Evolutionary conservation across 2,329 filamentous ascomycete genomes (phyloP).

Genomic region (Paraphaeosphaeria sporulosa): DNA sequence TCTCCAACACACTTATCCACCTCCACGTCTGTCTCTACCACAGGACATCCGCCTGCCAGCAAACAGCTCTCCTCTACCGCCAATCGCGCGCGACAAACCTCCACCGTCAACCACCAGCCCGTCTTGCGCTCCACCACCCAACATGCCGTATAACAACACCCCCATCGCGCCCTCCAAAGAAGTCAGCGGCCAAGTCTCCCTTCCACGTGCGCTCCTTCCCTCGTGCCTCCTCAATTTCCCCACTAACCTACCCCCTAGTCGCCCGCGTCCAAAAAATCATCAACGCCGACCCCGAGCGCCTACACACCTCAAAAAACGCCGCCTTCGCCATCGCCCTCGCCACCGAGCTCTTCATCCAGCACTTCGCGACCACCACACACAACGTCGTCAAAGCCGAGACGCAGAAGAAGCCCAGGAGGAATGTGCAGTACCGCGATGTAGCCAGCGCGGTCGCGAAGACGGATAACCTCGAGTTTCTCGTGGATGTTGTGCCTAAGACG

Average conservation of each 20-base stretch:
- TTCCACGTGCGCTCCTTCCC: constrained; percentile 71
- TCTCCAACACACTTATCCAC: background rate
- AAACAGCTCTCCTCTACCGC: background rate
- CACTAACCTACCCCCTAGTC: constrained; percentile 61
- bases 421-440: constrained; percentile 95
- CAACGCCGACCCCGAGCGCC: constrained; percentile 78
- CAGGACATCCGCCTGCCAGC: background rate
- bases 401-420: constrained; percentile 79
- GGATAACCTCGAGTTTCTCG: constrained; percentile 93
- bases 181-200: constrained; percentile 81
- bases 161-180: constrained; percentile 82
- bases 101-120: background rate
- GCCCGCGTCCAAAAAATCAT: constrained; percentile 97
- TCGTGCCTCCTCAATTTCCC: too few relatives aligned
- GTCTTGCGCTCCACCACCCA: background rate
- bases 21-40: background rate
- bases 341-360: constrained; percentile 95
- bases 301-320: constrained; percentile 86
- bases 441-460: constrained; percentile 85
- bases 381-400: constrained; percentile 87
- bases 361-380: constrained; percentile 83
- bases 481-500: constrained; percentile 89
- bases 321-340: constrained; percentile 93
- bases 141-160: constrained; percentile 90
- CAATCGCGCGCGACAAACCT: background rate